Evolutionary conservation across 495 filamentous ascomycete genomes (phyloP), one percentile per base, ranked within the genome.

Genomic region (Podospora fimiseda): DNA sequence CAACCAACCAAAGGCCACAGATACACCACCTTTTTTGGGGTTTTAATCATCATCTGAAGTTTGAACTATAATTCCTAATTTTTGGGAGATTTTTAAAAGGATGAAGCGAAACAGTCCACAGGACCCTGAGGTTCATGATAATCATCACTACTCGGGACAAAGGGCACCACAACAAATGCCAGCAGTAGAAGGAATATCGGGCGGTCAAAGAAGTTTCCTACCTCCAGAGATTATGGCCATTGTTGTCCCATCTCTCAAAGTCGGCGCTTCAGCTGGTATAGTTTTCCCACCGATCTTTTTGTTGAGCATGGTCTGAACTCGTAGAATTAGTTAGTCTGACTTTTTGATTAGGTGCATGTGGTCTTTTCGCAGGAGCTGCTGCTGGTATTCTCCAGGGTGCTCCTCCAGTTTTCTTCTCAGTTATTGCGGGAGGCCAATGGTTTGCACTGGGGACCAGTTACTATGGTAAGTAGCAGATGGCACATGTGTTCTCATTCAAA

Each of bases 361-460:
- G 92, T n/a, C 59, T 90, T 21, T 59, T 91, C 21, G 68, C 83
- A 50, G 90, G 91, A 51, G 84, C 84, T 46, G 75, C 80, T 39
- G 67, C 73, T 27, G 89, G 86, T 21, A 83, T 89, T 23, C 59
- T 90, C 24, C 76, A 82, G 60, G 85, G 83, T 20, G 78, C 72
- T 3, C 70, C 74, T 15, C 82, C 85, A 37, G 75, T 78, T 8
- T 67, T 95, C 4, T 93, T 90, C 70, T 82, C 89, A 4, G 42
- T 84, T 33, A 79, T 82, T 49, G 81, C 83, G 23, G 85, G 87
- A 33, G 71, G 87, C 38, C 90, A 95, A 70, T 95, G 86, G 79
- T 87, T 86, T 70, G 70, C 76, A 37, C 78, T 94, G 41, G 89
- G 89, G 23, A 80, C 76, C 41, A 84, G 82, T 15, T 98, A 85